These are phyloP conservation scores for Cercophora sp. DNA, from an alignment of 495 filamentous ascomycete genomes.

Conservation along the genomic window DNA sequence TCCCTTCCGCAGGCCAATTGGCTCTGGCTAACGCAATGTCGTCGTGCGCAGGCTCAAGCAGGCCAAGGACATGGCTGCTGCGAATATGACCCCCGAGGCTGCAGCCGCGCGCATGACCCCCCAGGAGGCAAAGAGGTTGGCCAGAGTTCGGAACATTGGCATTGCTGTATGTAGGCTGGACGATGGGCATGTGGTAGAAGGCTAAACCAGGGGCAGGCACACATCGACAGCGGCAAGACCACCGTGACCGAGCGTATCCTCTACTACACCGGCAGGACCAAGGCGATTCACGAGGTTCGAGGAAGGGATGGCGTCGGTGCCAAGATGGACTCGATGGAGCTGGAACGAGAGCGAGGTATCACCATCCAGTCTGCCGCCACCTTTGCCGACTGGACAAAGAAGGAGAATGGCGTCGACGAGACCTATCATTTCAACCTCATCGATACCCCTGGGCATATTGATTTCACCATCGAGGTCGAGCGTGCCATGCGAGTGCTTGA, in stretches of 20 bases:
- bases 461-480: constrained; percentile 99
- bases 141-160: constrained; percentile 89
- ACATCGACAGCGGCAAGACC: constrained; percentile 99
- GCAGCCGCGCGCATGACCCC: constrained; percentile 62
- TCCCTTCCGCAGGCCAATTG: neutral
- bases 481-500: constrained; percentile 92
- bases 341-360: constrained; percentile 97
- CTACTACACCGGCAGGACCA: constrained; percentile 97
- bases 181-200: neutral
- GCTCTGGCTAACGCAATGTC: constrained; percentile 1
- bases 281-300: constrained; percentile 94
- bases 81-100: constrained; percentile 42
- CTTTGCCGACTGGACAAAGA: constrained; percentile 95
- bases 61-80: constrained; percentile 40
- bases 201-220: constrained; percentile 57
- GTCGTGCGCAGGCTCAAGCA: constrained; percentile 33
- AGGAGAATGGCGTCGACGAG: constrained; percentile 69
- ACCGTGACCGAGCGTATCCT: constrained; percentile 96
- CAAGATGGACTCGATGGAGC: constrained; percentile 99
- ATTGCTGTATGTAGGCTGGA: constrained; percentile 70
- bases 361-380: constrained; percentile 98
- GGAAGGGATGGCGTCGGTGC: constrained; percentile 94
- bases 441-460: constrained; percentile 97
- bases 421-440: constrained; percentile 98
- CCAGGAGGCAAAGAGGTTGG: constrained; percentile 69